Base-by-base conservation (phyloP, 2,329 filamentous ascomycete genomes). In the Alternaria triticimaculans region DNA sequence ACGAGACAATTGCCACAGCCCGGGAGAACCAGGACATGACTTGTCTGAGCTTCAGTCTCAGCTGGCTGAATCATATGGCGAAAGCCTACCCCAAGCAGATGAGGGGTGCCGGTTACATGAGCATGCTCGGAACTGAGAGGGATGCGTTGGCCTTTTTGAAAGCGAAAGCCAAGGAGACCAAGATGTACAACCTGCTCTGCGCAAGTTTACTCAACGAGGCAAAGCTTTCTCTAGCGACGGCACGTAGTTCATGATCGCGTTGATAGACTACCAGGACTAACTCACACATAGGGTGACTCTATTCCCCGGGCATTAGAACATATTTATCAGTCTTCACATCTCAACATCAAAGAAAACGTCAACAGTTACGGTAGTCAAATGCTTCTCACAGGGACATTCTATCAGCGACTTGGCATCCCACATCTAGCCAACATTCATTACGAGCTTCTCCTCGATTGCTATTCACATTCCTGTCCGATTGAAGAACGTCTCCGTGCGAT, bases 11-110 rank as follows among this genome's bases (percentile, higher is more conserved):
- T 33, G 90, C 94, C 0, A 97, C 94, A n/a, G 96, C 96, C 1
- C 86, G 95, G 65, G 96, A 98, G 79, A 97, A 96, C 70, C 90
- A 94, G 68, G 96, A 99, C 76, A 92, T 93, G 84, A 90, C 88
- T 5, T 98, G 96, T 76, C 85, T 99, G 60, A 98, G 97, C 79
- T 98, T 97, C 80, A 92, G 94, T 30, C 87, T 99, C 65, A 97
- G 94, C 75, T 99, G 96, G 96, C 85, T 98, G 3, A 96, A 96
- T 74, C 93, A 97, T 76, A 96, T 97, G 72, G 92, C 91, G n/a
- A 92, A 93, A 74, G 89, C 92, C 0, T 94, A 95, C 71, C 92
- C 94, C 0, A 85, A 88, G 57, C 86, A 93, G n/a, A 88, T 94
- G 69, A 87, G 85, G 53, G 87, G 89, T 55, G 84, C 91, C 6